Base-by-base conservation (phyloP, 2,329 filamentous ascomycete species). In the Fusarium paranaense region DNA sequence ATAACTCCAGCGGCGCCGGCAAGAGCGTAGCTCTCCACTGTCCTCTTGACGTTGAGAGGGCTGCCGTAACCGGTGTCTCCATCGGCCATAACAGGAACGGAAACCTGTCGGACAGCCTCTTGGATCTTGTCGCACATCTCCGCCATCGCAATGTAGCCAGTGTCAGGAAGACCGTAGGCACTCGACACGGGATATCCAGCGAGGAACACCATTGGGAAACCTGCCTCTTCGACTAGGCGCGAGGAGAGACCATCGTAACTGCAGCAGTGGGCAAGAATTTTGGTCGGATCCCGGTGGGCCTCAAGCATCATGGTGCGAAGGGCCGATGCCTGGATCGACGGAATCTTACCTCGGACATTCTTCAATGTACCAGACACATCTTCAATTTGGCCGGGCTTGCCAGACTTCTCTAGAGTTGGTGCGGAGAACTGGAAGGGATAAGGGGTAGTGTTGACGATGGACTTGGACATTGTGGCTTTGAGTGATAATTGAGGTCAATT, bases 31-130 rank as follows among this genome's bases (percentile, higher is more conserved):
- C 79, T 79, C 70, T 71, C 70, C 2, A 87, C 86, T 0, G 85
- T 86, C 14, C 85, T 73, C 57, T 80, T 81, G 0, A 87, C 85
- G 38, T 86, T 87, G 75, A 86, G 82, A 4, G 85, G 83, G 54
- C 83, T 83, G 4, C 86, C 86, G 54, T 87, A 87, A 2, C 86
- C 86, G 0, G 85, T 87, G 66, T 87, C 85, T 0, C 84, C 85
- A 73, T 87, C 86, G 0, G 81, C 85, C 77, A 87, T 82, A 22
- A 87, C 76, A 0, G 85, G 86, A 0, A 87, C 68, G 5, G 67
- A 80, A 2, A 83, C 81, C 56, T 82, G 81, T 0, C 84, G 78
- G 3, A 80, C 80, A 0, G 78, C 78, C 67, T 87, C 85, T 62
- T 86, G 83, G 57, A 87, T 85, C 75, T 85, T 86, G 38, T 82